Evolutionary conservation across 805 yeast species (phyloP), one percentile per base, ranked within the genome.

Genomic region (Myxozyma vanderwaltii): DNA sequence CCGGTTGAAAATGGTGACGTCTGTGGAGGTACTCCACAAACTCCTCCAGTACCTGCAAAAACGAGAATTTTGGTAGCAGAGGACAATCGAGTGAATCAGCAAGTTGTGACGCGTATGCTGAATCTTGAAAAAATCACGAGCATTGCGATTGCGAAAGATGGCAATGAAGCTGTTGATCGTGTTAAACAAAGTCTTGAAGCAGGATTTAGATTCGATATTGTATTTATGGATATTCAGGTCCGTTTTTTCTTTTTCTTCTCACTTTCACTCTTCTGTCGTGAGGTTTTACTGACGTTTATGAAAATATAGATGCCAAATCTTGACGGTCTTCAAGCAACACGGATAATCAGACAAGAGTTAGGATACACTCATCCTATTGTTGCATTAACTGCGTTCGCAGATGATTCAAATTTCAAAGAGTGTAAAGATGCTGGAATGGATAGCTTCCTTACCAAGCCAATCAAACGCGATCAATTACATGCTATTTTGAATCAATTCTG

Each of bases 331-430:
- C 77, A 84, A 26, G 96, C 97, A 0, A 91, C 98, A 0, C 82
- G 77, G 61, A 78, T 81, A 68, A 86, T 92, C 36, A 78, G 97
- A 46, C 74, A 77, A 17, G 85, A 86, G 45, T 72, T 88, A 60
- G 75, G 79, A 4, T 88, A 81, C 69, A 70, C 71, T 0, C 81
- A 82, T 5, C 97, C 97, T 0, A 91, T 94, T 58, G 94, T 92
- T 39, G 98, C 97, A 0, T 79, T 92, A 55, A 91, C 98, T 0
- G 98, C 97, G 0, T 92, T 88, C 77, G 97, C 97, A 0, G 97
- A 92, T 72, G 90, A 89, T 63, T 85, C 91, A 47, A 92, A 91
- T 68, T 91, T 88, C 40, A 85, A 84, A 66, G 96, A 84, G 61
- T 91, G 98, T 72, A 71, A 88, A 58, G 86, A 83, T 19, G 85